Evolutionary conservation across 2,329 filamentous ascomycete genomes (phyloP).

Genomic region (Zalaria obscura): DNA sequence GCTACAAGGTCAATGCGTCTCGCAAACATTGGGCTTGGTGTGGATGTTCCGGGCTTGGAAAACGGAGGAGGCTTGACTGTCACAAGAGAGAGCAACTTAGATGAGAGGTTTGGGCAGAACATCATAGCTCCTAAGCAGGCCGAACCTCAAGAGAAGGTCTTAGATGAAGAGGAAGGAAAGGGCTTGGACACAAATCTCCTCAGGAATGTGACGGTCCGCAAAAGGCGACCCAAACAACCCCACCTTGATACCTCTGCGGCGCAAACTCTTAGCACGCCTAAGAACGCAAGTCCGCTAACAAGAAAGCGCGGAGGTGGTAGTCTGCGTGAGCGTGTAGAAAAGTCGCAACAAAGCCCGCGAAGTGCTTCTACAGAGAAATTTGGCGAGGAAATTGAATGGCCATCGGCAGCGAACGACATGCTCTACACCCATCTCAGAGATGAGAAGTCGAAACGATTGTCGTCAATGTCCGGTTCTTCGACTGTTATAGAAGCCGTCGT

Average conservation of each 20-base stretch:
- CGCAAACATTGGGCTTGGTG: constrained; percentile 11
- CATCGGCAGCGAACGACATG: constrained; percentile 18
- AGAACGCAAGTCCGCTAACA: constrained; percentile 11
- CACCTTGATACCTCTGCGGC: constrained; percentile 1
- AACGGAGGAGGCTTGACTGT: constrained; percentile 9
- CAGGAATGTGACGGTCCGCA: constrained; percentile 26
- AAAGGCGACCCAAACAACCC: constrained; percentile 12
- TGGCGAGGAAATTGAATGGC: constrained; percentile 32
- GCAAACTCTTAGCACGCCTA: neutral
- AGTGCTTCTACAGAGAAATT: constrained; percentile 27
- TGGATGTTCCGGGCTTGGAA: constrained; percentile 20
- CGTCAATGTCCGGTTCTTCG: constrained; percentile 37
- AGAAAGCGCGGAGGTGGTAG: constrained; percentile 5
- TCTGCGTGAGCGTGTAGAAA: constrained; percentile 19
- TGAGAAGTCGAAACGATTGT: constrained; percentile 28
- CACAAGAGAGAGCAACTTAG: neutral
- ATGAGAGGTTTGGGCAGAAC: neutral
- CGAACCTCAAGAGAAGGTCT: neutral
- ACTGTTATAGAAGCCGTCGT: constrained; percentile 42
- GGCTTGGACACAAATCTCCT: constrained; percentile 7
- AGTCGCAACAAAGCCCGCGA: constrained; percentile 9
- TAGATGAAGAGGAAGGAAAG: neutral
- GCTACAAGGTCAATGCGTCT: constrained; percentile 4
- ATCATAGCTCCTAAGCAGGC: constrained; percentile 4
- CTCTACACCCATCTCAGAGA: constrained; percentile 14